A percentile compares a stretch with the other conserved stretches of the same genome.
These are phyloP conservation scores for Lagenidium giganteum DNA, from an alignment of 352 stramenopile genomes.

Conservation along the genomic window DNA sequence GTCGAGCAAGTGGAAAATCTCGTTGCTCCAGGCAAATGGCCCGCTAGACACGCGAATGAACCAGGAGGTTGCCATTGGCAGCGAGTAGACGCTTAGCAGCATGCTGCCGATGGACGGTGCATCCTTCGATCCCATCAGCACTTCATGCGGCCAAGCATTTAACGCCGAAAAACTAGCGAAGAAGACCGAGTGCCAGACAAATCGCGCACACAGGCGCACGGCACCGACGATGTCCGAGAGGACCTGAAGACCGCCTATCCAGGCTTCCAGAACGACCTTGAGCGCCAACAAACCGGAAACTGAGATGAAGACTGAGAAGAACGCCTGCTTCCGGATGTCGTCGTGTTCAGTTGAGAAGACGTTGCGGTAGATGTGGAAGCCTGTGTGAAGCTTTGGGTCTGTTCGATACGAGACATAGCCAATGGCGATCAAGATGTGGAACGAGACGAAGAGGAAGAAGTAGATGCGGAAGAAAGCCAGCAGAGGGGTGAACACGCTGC, in stretches of 20 bases:
- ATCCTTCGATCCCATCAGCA: constrained; percentile 32
- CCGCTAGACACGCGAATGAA: constrained; percentile 48
- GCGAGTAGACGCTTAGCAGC: constrained; percentile 37
- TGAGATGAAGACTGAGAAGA: constrained; percentile 52
- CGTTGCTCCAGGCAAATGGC: constrained; percentile 32
- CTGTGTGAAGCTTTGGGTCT: constrained; percentile 31
- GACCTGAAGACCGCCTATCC: constrained; percentile 59
- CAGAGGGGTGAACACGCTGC: constrained; percentile 56
- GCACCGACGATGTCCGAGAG: constrained; percentile 49
- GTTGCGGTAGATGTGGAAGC: constrained; percentile 48
- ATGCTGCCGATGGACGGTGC: constrained; percentile 39
- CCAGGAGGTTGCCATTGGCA: constrained; percentile 33
- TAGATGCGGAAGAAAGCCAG: constrained; percentile 73
- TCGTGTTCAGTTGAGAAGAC: constrained; percentile 45
- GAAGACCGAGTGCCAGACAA: constrained; percentile 72
- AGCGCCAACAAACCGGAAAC: constrained; percentile 35
- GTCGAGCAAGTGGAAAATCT: constrained; percentile 49
- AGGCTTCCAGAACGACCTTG: constrained; percentile 65
- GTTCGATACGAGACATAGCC: constrained; percentile 58
- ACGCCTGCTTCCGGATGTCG: constrained; percentile 51
- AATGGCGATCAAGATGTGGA: constrained; percentile 61
- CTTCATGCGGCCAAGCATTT: constrained; percentile 43
- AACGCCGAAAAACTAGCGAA: constrained; percentile 54
- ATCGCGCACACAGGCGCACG: constrained; percentile 38
- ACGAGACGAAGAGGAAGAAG: constrained; percentile 62